Evolutionary conservation across 176 grass and related monocot species (phyloP).

Genomic region (Chloris gayana): DNA sequence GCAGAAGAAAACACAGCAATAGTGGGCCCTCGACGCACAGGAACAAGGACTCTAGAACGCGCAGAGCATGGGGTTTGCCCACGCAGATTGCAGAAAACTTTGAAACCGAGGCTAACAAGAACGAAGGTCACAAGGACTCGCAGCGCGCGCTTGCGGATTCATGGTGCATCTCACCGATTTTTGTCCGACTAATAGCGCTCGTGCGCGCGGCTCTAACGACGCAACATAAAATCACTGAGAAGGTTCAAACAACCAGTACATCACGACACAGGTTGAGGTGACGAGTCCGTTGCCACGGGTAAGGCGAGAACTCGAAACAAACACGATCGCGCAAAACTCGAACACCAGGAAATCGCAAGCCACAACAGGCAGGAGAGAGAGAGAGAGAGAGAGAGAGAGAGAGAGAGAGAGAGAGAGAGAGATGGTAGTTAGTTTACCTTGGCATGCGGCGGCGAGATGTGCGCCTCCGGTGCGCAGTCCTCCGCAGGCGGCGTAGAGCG

Average conservation of each 20-base stretch:
- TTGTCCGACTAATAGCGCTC: not conserved
- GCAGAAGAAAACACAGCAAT: not conserved
- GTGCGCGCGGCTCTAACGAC: not conserved
- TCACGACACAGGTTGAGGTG: not conserved
- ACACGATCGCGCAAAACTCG: not conserved
- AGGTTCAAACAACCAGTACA: not conserved
- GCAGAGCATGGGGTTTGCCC: too few relatives aligned
- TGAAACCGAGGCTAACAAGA: not conserved
- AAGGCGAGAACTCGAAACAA: constrained; percentile 7
- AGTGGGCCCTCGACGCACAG: not conserved
- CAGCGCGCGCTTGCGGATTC: constrained; percentile 3
- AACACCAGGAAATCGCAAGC: not conserved
- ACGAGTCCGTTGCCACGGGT: not conserved
- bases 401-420: not conserved
- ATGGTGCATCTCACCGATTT: not conserved
- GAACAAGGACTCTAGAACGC: not conserved
- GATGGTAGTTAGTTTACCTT: not conserved
- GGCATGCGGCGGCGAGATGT: constrained; percentile 32
- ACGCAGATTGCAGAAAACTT: not conserved
- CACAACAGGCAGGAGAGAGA: not conserved
- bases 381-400: not conserved
- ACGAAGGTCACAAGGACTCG: not conserved
- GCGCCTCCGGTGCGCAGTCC: constrained; percentile 19
- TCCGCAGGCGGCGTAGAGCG: constrained; percentile 37
- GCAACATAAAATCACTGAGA: not conserved